A percentile compares a stretch with the other conserved stretches of the same genome.
Conservation (phyloP, 768 basidiomycete genomes). For the Boletus coccyginus region DNA sequence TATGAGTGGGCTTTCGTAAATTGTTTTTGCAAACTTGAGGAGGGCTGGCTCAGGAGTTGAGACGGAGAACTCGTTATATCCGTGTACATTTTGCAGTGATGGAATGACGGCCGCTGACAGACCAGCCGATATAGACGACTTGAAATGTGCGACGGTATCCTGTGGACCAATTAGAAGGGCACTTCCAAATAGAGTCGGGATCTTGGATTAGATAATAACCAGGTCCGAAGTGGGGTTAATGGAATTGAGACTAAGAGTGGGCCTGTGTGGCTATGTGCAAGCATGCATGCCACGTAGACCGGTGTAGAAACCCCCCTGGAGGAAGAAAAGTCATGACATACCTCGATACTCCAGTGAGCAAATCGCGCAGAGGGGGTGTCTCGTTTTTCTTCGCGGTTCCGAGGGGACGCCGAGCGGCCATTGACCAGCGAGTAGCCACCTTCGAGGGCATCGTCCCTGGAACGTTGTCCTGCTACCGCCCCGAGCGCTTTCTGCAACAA, state of each 20-base stretch:
- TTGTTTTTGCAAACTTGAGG: conserved; percentile 90
- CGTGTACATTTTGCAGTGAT: conserved; percentile 62
- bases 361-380: conserved; percentile 68
- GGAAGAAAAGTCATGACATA: conserved; percentile 31
- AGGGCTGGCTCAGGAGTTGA: conserved; percentile 73
- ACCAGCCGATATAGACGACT: conserved; percentile 60
- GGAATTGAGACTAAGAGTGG: neutral
- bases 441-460: conserved; percentile 31
- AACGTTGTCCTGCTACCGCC: conserved; percentile 29
- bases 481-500: conserved; percentile 45
- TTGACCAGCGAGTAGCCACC: conserved; percentile 37
- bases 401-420: conserved; percentile 9
- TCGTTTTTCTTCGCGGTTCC: conserved; percentile 30
- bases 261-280: no score
- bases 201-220: neutral
- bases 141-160: conserved; percentile 74
- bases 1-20: conserved; percentile 93
- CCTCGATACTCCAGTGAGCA: conserved; percentile 64
- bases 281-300: neutral
- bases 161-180: conserved; percentile 28
- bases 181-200: conserved; percentile 18
- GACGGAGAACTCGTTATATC: conserved; percentile 95
- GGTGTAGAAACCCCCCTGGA: neutral
- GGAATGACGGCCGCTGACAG: conserved; percentile 62
- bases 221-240: neutral